Conservation (phyloP, 352 stramenopile species). For the Blastocystis sp. region DNA sequence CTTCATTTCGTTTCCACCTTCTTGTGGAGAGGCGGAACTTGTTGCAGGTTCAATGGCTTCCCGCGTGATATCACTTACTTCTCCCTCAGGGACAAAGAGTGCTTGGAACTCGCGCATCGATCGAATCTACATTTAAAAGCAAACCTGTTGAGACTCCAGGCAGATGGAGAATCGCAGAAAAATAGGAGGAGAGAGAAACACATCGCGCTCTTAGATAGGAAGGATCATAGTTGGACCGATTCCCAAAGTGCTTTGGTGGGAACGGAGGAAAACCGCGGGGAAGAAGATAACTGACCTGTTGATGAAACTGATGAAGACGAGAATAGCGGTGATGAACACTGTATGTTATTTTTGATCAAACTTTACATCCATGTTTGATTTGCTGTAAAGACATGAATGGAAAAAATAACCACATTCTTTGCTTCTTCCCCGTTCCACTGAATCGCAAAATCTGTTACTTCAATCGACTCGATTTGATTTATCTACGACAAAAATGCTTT, state of each 20-base stretch:
- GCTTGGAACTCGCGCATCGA: background rate
- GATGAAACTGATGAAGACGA: background rate
- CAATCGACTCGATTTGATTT: background rate
- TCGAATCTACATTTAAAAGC: background rate
- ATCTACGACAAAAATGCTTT: background rate
- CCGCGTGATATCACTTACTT: background rate
- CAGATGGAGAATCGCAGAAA: background rate
- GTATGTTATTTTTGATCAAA: background rate
- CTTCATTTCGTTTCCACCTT: no score
- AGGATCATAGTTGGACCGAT: conserved; percentile 1
- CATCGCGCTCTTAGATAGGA: background rate
- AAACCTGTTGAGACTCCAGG: background rate
- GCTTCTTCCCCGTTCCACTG: background rate
- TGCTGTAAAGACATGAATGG: background rate
- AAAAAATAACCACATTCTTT: conserved; percentile 12
- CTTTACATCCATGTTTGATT: background rate
- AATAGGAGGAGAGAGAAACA: background rate
- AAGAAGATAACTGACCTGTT: background rate
- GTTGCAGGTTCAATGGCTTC: background rate
- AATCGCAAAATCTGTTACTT: background rate
- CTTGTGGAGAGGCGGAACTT: background rate
- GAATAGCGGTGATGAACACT: conserved; percentile 38
- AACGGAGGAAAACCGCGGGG: background rate
- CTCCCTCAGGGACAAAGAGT: conserved; percentile 7
- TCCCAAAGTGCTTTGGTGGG: conserved; percentile 20